These are phyloP conservation scores for Angomonas deanei DNA, from an alignment of 208 protist genomes.

Conservation along the genomic window DNA sequence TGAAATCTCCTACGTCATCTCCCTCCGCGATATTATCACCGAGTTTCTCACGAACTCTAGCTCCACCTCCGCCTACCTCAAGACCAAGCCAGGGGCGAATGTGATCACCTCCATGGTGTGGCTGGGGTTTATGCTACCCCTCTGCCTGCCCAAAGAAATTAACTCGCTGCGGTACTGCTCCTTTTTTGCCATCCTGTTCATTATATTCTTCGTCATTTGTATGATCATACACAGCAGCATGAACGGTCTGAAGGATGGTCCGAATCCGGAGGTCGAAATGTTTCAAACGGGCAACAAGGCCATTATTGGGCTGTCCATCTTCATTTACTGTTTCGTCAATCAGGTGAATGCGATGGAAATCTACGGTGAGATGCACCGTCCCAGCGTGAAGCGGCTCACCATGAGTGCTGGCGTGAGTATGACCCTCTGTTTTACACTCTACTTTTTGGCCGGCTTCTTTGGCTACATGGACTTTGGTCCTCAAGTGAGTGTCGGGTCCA, in stretches of 20 bases:
- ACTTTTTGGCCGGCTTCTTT: conserved; percentile 48
- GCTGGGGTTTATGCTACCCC: conserved; percentile 50
- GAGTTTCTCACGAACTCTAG: conserved; percentile 19
- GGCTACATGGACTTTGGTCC: conserved; percentile 77
- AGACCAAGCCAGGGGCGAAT: conserved; percentile 14
- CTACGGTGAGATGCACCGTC: conserved; percentile 56
- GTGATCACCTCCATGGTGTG: conserved; percentile 39
- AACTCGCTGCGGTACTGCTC: conserved; percentile 65
- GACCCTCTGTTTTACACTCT: conserved; percentile 46
- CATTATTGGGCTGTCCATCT: conserved; percentile 30
- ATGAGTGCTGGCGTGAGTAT: conserved; percentile 28
- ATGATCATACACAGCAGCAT: conserved; percentile 43
- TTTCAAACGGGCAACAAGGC: conserved; percentile 41
- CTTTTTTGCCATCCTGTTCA: conserved; percentile 32
- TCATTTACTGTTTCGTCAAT: conserved; percentile 56
- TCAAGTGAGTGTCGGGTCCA: conserved; percentile 22
- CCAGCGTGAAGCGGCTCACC: conserved; percentile 34
- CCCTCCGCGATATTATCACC: conserved; percentile 35
- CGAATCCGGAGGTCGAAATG: conserved; percentile 12
- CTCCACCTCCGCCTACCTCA: conserved; percentile 10
- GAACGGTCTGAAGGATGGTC: conserved; percentile 21
- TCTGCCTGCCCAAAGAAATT: conserved; percentile 48
- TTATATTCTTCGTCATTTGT: conserved; percentile 52
- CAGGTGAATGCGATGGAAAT: conserved; percentile 60
- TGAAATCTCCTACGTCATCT: conserved; percentile 51